A percentile compares a stretch with the other conserved stretches of the same genome.
Evolutionary conservation across 257 asterid species (phyloP).

Genomic region (Petunia axillaris): DNA sequence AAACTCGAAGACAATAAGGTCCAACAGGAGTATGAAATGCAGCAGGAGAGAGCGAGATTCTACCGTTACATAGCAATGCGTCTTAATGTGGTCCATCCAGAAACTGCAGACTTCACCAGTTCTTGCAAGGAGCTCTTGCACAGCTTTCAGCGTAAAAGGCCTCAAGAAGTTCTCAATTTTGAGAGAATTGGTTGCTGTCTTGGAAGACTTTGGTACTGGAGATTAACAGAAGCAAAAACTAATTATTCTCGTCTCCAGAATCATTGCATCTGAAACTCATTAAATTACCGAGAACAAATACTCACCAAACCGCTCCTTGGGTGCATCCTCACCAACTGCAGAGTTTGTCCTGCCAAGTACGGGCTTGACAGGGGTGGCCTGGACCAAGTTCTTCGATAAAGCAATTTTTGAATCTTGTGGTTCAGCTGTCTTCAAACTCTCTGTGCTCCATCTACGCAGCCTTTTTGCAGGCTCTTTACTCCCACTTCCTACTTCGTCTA

Average conservation of each 20-base stretch:
- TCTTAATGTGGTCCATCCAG: slow-evolving; percentile 52
- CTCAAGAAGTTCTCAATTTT: slow-evolving; percentile 42
- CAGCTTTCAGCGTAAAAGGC: slow-evolving; percentile 47
- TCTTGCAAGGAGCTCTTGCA: slow-evolving; percentile 43
- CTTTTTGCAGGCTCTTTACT: slow-evolving; percentile 40
- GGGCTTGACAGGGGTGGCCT: slow-evolving; percentile 3
- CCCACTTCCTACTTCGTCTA: slow-evolving; percentile 28
- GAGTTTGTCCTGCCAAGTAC: slow-evolving; percentile 14
- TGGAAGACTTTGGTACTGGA: slow-evolving; percentile 41
- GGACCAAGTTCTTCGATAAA: slow-evolving; percentile 4
- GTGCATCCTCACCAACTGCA: slow-evolving; percentile 23
- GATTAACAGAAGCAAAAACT: not conserved
- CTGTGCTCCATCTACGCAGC: slow-evolving; percentile 39
- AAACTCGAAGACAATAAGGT: not conserved
- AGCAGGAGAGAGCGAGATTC: slow-evolving; percentile 4
- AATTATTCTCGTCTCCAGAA: not conserved
- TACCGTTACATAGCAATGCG: slow-evolving; percentile 52
- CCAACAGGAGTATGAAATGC: slow-evolving; percentile 3
- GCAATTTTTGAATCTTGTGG: slow-evolving; percentile 26
- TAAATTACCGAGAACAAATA: not conserved
- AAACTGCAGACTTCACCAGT: slow-evolving; percentile 40
- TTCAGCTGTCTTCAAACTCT: slow-evolving; percentile 25
- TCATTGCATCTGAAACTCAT: not conserved
- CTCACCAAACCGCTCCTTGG: slow-evolving; percentile 42
- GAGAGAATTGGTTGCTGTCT: slow-evolving; percentile 41